Base-by-base conservation (phyloP, 83 land plant genomes). In the Diphasiastrum complanatum region DNA sequence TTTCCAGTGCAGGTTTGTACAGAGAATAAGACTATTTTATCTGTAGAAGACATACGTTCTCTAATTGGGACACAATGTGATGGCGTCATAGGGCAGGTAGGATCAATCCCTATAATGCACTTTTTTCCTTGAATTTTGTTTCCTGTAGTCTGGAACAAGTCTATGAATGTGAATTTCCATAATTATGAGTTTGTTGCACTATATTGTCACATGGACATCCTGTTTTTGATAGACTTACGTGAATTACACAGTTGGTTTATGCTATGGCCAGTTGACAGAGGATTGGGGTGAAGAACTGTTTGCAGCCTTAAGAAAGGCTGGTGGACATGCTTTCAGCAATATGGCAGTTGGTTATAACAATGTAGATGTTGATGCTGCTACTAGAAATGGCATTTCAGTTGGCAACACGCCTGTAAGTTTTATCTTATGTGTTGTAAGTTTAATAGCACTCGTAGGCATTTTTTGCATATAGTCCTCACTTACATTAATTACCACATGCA, bases 331-430 rank as follows among this genome's bases (percentile, higher is more conserved):
- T 20, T 91, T 69, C 65, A 91, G 97, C 41, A 91, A 91, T 80
- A 91, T 91, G 97, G 97, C 95, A 22, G 95, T 91, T 45, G 97
- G 97, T 0, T 91, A 83, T 75, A 91, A 91, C 78, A 91, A 91
- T 71, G 97, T 91, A 26, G 81, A 85, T 77, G 84, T 91, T n/a
- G 66, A 75, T 61, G 95, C 95, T 62, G 97, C 97, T 18, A 91
- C 63, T 5, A 79, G 77, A 43, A 67, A 91, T 65, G 95, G 95
- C 36, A 66, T 91, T 50, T 82, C 97, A 27, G 97, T 91, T 46
- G 97, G 97, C 29, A 91, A 91, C 51, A 91, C 97, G 54, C 97
- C 97, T 32, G 95, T 91, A 55, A 67, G 91, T 73, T 56, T n/a
- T n/a, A n/a, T n/a, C n/a, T n/a, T n/a, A n/a, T n/a, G n/a, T n/a